Base-by-base conservation (phyloP, 345 rosid genomes). In the Diplotaxis tenuifolia region DNA sequence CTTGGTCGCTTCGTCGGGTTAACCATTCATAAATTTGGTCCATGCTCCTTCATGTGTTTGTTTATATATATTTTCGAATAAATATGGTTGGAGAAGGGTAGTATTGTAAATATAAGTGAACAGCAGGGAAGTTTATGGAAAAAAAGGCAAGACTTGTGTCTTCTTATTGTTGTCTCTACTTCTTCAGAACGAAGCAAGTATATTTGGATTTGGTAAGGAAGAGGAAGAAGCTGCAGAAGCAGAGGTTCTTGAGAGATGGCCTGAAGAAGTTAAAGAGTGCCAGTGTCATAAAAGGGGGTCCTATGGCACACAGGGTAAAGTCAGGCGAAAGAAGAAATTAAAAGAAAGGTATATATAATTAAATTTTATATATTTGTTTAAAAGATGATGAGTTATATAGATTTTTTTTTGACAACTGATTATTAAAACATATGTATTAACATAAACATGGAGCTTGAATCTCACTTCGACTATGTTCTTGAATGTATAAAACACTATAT, bases 251-350 rank as follows among this genome's bases (percentile, higher is more conserved):
- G 40, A 64, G 67, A 65, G 62, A 58, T 76, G 75, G 75, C 75
- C 72, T 56, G 75, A 70, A 70, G 80, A 64, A 47, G 52, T 31
- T 23, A 31, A 67, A 52, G 49, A 61, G 62, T 61, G 75, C 66
- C 65, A 70, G 53, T 68, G 65, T 61, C 63, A 52, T 75, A 62
- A 23, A 55, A 45, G 45, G 16, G 34, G 54, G 49, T 58, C 53
- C 45, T 70, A 71, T 76, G 80, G 75, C 80, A 76, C 75, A 64
- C 80, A 76, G 75, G 80, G 80, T 76, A 16, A 76, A 76, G 80
- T 71, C 80, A 70, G 80, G 80, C 80, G 71, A 36, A 25, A 15
- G 4, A 69, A 50, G 9, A 57, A 15, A 40, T 10, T 1, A 62
- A 62, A 42, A 61, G 4, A 28, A 76, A 56, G 78, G 67, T 75